Base-by-base conservation (phyloP, 2,329 filamentous ascomycete genomes). In the Hypoxylon sp. region DNA sequence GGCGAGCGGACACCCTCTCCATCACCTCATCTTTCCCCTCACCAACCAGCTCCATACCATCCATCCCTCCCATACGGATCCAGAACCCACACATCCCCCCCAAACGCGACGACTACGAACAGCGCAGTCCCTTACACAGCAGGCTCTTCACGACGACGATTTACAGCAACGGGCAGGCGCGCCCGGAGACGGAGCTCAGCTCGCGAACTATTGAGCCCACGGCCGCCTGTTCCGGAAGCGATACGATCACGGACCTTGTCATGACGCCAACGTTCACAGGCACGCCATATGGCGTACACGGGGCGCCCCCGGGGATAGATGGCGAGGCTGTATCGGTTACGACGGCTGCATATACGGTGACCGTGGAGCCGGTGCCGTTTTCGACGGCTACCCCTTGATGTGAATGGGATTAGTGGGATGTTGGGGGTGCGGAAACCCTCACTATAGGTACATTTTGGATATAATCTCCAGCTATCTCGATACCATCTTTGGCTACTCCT, bases 131-230 rank as follows among this genome's bases (percentile, higher is more conserved):
- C 22, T 44, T 44, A 35, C 37, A 46, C 13, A 59, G 42, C 33
- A 39, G 19, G 9, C 5, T 26, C 3, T 5, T n/a, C 2, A 63
- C 53, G 17, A 46, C 47, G 37, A 63, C 53, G 8, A 2, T 53
- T n/a, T 47, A 17, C n/a, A 50, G 22, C 17, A n/a, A 47, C 53
- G 61, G 53, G 0, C 46, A 47, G 26, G 9, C 61, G 44, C 47
- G 47, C 53, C 53, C 53, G 3, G 26, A 53, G 13, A 63, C 61
- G 14, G 46, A 51, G 46, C 17, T 19, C 24, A 51, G 52, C 60
- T 6, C 13, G 14, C 35, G 14, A 14, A 17, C 35, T n/a, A 14
- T 14, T 13, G 5, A n/a, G 35, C 13, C 5, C 4, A 14, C 2
- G 35, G 3, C 11, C 33, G 13, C 14, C 4, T 37, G 2, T n/a